Evolutionary conservation across 2,329 filamentous ascomycete genomes (phyloP).

Genomic region (Purpureocillium takamizusanense): DNA sequence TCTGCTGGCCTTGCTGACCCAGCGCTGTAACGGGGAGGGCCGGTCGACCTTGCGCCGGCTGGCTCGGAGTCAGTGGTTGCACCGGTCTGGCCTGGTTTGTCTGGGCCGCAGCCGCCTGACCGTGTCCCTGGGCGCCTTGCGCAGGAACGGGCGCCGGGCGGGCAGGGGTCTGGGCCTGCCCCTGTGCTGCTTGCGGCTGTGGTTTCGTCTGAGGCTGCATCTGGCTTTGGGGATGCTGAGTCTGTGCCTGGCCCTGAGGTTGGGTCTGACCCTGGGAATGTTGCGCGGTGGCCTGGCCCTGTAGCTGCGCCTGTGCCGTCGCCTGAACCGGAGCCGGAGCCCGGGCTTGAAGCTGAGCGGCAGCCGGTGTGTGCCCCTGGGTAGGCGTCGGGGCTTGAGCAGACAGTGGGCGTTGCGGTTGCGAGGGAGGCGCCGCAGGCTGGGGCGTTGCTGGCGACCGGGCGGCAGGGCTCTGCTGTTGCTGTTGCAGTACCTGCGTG

Average conservation of each 20-base stretch:
- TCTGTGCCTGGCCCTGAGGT: neutral
- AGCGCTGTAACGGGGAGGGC: no score
- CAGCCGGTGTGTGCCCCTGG: neutral
- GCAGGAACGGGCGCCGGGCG: neutral
- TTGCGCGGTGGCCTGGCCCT: no score
- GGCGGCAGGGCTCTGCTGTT: constrained; percentile 3
- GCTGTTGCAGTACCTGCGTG: constrained; percentile 10
- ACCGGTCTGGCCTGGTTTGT: no score
- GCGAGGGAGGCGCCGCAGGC: neutral
- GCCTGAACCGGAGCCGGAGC: neutral
- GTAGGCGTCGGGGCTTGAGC: neutral
- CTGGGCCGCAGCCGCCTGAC: no score
- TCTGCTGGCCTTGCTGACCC: no score
- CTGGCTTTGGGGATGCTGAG: neutral
- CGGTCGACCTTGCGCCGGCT: no score
- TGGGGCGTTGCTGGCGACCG: constrained; percentile 2
- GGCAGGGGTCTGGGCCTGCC: neutral
- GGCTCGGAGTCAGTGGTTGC: no score
- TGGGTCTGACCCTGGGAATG: neutral
- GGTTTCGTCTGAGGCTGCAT: neutral
- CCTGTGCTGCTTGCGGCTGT: neutral
- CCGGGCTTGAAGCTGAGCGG: neutral
- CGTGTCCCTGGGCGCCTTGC: no score
- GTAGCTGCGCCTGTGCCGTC: neutral
- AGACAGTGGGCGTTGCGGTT: constrained; percentile 6